Evolutionary conservation across 257 asterid genomes (phyloP), one percentile per base, ranked within the genome.

Genomic region (Fraxinus quadrangulata): DNA sequence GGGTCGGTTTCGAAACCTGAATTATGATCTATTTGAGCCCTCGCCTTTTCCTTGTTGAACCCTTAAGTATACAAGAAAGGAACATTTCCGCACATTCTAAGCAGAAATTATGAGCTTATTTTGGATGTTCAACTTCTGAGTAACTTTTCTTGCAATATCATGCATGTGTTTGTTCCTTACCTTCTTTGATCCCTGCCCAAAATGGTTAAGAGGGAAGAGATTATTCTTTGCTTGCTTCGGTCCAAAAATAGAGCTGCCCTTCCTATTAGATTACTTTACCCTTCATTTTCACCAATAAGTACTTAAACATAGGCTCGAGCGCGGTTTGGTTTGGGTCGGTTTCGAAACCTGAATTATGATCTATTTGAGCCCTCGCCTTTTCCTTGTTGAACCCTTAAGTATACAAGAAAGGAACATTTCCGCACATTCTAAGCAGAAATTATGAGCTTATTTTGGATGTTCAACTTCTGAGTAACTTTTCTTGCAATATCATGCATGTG

Each of bases 311-410:
- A 31, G 33, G 33, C 33, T 31, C 0, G 3, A 4, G 33, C 4
- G 33, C 4, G 4, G 33, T 31, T 31, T 31, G 33, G 33, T 31
- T 31, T 31, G 4, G 33, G 33, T 31, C 4, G 33, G 33, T 31
- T 31, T 31, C 33, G 33, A 31, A 3, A n/a, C n/a, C n/a, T n/a
- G n/a, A n/a, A n/a, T n/a, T n/a, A n/a, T n/a, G n/a, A n/a, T n/a
- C n/a, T n/a, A n/a, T 69, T 77, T 77, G 78, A 49, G 82, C 82
- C 74, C 42, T 84, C 80, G 82, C 77, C 42, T 80, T 79, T 7
- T 84, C 83, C 56, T 56, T 82, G 21, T 72, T 72, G 42, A 86
- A 86, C 13, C 88, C 90, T 74, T 76, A 54, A 61, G 17, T 31
- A 40, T 7, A 74, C 73, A 26, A 59, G 2, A 4, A 70, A 36